These are phyloP conservation scores for Pleomassaria siparia DNA, from an alignment of 2,329 filamentous ascomycete species.

Conservation along the genomic window DNA sequence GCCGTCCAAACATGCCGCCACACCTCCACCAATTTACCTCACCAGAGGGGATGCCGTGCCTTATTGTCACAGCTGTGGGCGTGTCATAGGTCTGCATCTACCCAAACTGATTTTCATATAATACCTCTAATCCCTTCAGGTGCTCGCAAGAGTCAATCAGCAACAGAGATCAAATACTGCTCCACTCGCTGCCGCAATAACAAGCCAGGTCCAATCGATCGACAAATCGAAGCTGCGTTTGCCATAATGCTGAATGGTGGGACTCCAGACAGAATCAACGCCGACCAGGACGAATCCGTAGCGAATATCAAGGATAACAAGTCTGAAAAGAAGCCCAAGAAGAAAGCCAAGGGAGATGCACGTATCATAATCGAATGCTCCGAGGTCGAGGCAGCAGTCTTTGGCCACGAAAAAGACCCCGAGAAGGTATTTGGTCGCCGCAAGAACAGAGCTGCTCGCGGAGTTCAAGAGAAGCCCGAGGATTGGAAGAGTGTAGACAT, in stretches of 20 bases:
- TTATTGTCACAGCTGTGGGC: conserved; percentile 61
- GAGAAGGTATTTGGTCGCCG: conserved; percentile 49
- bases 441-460: conserved; percentile 49
- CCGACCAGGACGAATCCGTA: not conserved
- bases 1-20: conserved; percentile 44
- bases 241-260: conserved; percentile 43
- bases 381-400: conserved; percentile 54
- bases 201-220: conserved; percentile 54
- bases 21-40: conserved; percentile 59
- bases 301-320: conserved; percentile 17
- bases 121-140: conserved; percentile 8
- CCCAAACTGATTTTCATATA: not conserved
- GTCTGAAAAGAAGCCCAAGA: conserved; percentile 12
- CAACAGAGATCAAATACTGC: conserved; percentile 57
- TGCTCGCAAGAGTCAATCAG: conserved; percentile 32
- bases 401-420: conserved; percentile 50
- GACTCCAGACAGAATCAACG: conserved; percentile 24
- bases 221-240: conserved; percentile 56
- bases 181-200: conserved; percentile 56
- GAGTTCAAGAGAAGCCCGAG: conserved; percentile 40
- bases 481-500: conserved; percentile 52
- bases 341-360: conserved; percentile 53
- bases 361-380: conserved; percentile 54
- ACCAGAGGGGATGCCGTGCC: conserved; percentile 51
- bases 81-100: conserved; percentile 50